Percentiles rank a stretch among this genome's conserved stretches.
Evolutionary conservation across 2,329 filamentous ascomycete genomes (phyloP).

Genomic region (Mollisia scopiformis): DNA sequence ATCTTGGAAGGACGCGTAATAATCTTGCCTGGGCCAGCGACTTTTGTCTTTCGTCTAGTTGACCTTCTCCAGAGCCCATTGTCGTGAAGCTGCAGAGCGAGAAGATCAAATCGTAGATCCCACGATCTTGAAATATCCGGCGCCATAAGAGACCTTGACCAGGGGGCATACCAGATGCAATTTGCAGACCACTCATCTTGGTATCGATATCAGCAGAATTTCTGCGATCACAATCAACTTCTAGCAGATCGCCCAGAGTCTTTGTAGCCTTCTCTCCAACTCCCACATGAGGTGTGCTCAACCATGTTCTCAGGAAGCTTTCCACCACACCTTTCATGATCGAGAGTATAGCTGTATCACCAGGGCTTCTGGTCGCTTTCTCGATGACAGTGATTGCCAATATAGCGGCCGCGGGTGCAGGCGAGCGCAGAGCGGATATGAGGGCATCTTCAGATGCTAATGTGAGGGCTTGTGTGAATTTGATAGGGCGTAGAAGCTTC

Average conservation of each 20-base stretch:
- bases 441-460: conserved; percentile 55
- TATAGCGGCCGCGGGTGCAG: conserved; percentile 58
- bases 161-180: conserved; percentile 42
- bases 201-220: conserved; percentile 27
- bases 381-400: conserved; percentile 59
- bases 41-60: conserved; percentile 36
- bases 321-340: conserved; percentile 52
- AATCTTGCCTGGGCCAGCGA: conserved; percentile 38
- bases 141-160: conserved; percentile 59
- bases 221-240: conserved; percentile 53
- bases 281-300: conserved; percentile 54
- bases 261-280: conserved; percentile 56
- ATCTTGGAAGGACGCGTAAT: conserved; percentile 35
- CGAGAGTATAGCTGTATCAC: conserved; percentile 54
- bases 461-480: conserved; percentile 53
- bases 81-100: conserved; percentile 38
- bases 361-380: conserved; percentile 53
- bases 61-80: conserved; percentile 20
- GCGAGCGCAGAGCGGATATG: conserved; percentile 55
- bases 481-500: conserved; percentile 58
- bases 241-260: conserved; percentile 56
- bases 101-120: conserved; percentile 50
- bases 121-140: conserved; percentile 50
- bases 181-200: conserved; percentile 40
- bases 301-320: conserved; percentile 54